Base-by-base conservation (phyloP, 2,329 filamentous ascomycete species). In the Keithomyces neogunnii region DNA sequence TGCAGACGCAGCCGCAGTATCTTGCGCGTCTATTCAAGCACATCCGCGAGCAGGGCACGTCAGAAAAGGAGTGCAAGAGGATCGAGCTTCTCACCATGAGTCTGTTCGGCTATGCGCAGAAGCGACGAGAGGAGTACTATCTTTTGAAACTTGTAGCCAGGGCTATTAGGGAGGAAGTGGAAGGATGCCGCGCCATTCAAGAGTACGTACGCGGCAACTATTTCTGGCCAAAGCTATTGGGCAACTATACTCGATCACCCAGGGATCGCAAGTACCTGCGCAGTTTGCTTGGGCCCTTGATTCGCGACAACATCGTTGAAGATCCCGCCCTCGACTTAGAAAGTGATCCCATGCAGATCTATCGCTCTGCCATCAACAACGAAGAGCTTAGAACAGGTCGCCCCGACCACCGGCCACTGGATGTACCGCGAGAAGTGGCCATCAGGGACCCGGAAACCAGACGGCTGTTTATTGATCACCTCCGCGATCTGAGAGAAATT, bases 301-400 rank as follows among this genome's bases (percentile, higher is more conserved):
- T 99, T 59, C 86, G 88, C 55, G 88, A 95, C 64, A 92, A 93
- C 63, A 90, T 99, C 61, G 85, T 97, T 50, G 93, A 96, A 50
- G 93, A 96, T 59, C 85, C 90, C 10, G 86, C 85, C 4, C 75
- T 99, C 35, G 92, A 99, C 65, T 76, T 99, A 30, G 93, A 99
- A 69, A 96, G 92, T 65, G 93, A 99, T 63, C 93, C 93, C 0
- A 86, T 97, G 75, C 92, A 97, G 60, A 99, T 99, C 52, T 97
- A 99, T 69, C 83, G 88, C 42, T 93, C 90, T 4, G 85, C 89
- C 11, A 95, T 99, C 71, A 97, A 95, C 72, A 96, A 99, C 61
- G 92, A 97, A 68, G 93, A 99, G 69, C 81, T 99, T 29, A 85
- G 89, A 19, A 99, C 93, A 0, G 93, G 93, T 4, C 82, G 84